These are phyloP conservation scores for Alternaria sp. DNA, from an alignment of 2,329 filamentous ascomycete species.

Conservation along the genomic window DNA sequence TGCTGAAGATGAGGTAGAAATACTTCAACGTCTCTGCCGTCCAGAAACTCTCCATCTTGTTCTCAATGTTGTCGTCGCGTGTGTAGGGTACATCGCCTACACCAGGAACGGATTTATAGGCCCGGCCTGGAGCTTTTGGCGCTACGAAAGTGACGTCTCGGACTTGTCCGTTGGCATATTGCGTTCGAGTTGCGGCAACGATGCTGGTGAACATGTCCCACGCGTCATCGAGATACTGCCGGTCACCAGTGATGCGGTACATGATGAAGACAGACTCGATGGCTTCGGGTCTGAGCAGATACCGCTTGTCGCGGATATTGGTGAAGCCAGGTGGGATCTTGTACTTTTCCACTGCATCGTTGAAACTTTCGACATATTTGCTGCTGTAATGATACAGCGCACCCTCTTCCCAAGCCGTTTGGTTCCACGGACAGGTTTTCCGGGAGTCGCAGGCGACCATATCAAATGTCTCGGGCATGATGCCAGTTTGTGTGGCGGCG, in stretches of 20 bases:
- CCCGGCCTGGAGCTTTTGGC: conserved; percentile 1
- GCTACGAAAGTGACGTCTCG: conserved; percentile 48
- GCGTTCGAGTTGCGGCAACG: conserved; percentile 47
- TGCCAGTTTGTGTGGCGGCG: conserved; percentile 59
- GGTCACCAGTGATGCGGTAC: conserved; percentile 64
- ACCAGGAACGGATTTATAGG: background rate
- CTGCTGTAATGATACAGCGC: conserved; percentile 31
- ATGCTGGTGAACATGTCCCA: conserved; percentile 58
- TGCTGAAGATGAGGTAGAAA: conserved; percentile 57
- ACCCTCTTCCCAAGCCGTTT: conserved; percentile 56
- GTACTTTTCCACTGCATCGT: conserved; percentile 21
- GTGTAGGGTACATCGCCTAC: background rate
- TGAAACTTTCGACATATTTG: conserved; percentile 19
- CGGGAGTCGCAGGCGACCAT: conserved; percentile 56
- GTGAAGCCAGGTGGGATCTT: conserved; percentile 50
- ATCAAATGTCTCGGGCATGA: conserved; percentile 66
- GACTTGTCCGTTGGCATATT: conserved; percentile 53
- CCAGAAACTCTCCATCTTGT: conserved; percentile 55
- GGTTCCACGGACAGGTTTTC: conserved; percentile 59
- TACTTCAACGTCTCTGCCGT: conserved; percentile 59
- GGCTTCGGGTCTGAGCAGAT: conserved; percentile 61
- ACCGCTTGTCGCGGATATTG: conserved; percentile 49
- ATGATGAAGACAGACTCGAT: conserved; percentile 67
- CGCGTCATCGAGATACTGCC: conserved; percentile 50
- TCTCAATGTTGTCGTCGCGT: conserved; percentile 32